Evolutionary conservation across 768 basidiomycete genomes (phyloP).

Genomic region (Austroboletus eburneus): DNA sequence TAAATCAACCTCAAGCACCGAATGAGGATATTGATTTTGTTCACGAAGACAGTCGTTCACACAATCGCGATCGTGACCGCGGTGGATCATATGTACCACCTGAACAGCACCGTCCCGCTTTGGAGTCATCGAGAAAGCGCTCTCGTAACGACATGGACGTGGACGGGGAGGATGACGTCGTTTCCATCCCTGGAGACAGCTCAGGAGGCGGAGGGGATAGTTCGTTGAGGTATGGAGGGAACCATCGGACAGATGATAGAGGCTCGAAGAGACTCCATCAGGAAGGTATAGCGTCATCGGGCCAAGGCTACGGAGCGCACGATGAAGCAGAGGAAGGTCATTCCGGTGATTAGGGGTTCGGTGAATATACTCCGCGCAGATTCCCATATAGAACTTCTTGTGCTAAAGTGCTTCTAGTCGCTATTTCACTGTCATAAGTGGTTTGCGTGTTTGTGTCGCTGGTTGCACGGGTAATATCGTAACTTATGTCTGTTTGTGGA

Average conservation of each 20-base stretch:
- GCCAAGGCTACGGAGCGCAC: slow-evolving; percentile 23
- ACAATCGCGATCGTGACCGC: slow-evolving; percentile 36
- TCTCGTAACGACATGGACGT: slow-evolving; percentile 62
- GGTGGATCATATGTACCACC: slow-evolving; percentile 30
- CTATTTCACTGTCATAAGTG: slow-evolving; percentile 15
- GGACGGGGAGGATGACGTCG: slow-evolving; percentile 50
- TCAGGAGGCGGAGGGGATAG: slow-evolving; percentile 29
- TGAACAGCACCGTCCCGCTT: slow-evolving; percentile 37
- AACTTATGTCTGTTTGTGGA: slow-evolving; percentile 15
- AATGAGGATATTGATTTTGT: slow-evolving; percentile 50
- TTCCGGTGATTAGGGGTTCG: slow-evolving; percentile 31
- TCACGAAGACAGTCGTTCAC: slow-evolving; percentile 50
- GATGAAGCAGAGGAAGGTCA: slow-evolving; percentile 32
- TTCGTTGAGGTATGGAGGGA: slow-evolving; percentile 33
- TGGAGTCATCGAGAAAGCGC: slow-evolving; percentile 52
- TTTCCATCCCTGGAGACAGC: slow-evolving; percentile 25
- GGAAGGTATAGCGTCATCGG: slow-evolving; percentile 31
- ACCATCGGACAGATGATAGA: slow-evolving; percentile 46
- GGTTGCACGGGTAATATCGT: slow-evolving; percentile 15
- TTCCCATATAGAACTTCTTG: slow-evolving; percentile 34
- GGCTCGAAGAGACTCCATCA: slow-evolving; percentile 58
- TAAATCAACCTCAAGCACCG: slow-evolving; percentile 34
- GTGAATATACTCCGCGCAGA: slow-evolving; percentile 15
- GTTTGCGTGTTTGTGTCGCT: slow-evolving; percentile 16
- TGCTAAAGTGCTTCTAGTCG: slow-evolving; percentile 22